A percentile compares a stretch with the other conserved stretches of the same genome.
These are phyloP conservation scores for Mimosa pudica DNA, from an alignment of 306 rosid genomes.

Conservation along the genomic window DNA sequence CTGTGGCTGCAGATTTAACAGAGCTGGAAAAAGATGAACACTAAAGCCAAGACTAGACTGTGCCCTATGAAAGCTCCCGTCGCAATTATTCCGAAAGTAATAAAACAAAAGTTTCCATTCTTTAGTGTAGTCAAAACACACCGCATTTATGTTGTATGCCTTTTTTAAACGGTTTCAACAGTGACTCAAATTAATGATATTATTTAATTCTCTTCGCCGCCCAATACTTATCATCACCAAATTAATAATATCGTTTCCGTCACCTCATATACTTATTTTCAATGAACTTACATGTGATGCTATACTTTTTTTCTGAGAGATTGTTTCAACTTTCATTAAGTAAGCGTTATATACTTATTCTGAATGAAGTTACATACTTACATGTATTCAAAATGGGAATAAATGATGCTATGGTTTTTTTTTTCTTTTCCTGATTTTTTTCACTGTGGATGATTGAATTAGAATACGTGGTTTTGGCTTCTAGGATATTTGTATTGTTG, in stretches of 20 bases:
- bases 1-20: slow-evolving; percentile 42
- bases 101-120: slow-evolving; percentile 22
- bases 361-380: not conserved
- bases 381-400: not conserved
- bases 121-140: slow-evolving; percentile 26
- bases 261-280: not conserved
- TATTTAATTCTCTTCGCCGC: slow-evolving; percentile 26
- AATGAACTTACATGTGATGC: not conserved
- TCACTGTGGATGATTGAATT: slow-evolving; percentile 8
- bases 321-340: slow-evolving; percentile 29
- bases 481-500: slow-evolving; percentile 27
- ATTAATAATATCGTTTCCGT: too few relatives aligned
- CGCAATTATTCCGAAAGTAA: slow-evolving; percentile 51
- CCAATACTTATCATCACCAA: slow-evolving; percentile 20
- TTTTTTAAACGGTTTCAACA: slow-evolving; percentile 54
- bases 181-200: slow-evolving; percentile 29
- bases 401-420: not conserved
- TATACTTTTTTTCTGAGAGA: not conserved
- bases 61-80: slow-evolving; percentile 54
- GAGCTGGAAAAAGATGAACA: slow-evolving; percentile 51
- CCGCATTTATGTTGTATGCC: slow-evolving; percentile 29
- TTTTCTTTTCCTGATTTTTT: not conserved
- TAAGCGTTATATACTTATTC: slow-evolving; percentile 23
- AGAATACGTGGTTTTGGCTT: slow-evolving; percentile 26
- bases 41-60: slow-evolving; percentile 42